These are phyloP conservation scores for Hevea brasiliensis DNA, from an alignment of 345 rosid species.

Conservation along the genomic window DNA sequence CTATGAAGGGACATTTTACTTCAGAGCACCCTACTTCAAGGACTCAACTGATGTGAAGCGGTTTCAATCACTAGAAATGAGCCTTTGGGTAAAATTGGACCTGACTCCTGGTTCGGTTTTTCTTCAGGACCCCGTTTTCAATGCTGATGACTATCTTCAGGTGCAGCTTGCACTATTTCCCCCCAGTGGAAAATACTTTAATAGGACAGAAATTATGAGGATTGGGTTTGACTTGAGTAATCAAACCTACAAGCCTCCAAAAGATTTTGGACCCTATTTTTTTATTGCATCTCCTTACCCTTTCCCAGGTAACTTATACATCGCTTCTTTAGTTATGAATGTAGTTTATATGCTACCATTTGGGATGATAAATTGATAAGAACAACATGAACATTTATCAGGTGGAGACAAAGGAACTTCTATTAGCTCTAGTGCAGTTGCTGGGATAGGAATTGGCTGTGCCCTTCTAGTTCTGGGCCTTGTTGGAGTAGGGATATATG, in stretches of 20 bases:
- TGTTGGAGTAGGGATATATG: conserved; percentile 64
- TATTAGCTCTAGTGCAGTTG: conserved; percentile 43
- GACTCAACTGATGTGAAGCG: conserved; percentile 53
- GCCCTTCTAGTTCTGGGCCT: conserved; percentile 59
- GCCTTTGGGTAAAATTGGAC: conserved; percentile 68
- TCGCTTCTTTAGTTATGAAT: not conserved
- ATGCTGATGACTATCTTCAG: conserved; percentile 84
- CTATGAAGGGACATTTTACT: conserved; percentile 78
- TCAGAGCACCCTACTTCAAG: conserved; percentile 76
- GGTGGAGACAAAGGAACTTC: conserved; percentile 42
- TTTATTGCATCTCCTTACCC: conserved; percentile 83
- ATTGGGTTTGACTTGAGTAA: conserved; percentile 81
- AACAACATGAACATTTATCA: conserved; percentile 32
- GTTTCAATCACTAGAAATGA: conserved; percentile 78
- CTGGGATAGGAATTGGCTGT: conserved; percentile 54
- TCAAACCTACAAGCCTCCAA: conserved; percentile 87
- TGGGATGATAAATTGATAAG: conserved; percentile 4
- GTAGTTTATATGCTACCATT: not conserved
- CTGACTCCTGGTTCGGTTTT: conserved; percentile 84
- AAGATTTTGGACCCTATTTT: conserved; percentile 78
- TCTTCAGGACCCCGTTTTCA: conserved; percentile 80
- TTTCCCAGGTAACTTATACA: conserved; percentile 61
- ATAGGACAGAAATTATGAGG: conserved; percentile 59
- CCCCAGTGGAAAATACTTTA: conserved; percentile 51
- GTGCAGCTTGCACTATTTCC: conserved; percentile 80